Base-by-base conservation (phyloP, 2,329 filamentous ascomycete species). In the Teratosphaeria epicoccoides region DNA sequence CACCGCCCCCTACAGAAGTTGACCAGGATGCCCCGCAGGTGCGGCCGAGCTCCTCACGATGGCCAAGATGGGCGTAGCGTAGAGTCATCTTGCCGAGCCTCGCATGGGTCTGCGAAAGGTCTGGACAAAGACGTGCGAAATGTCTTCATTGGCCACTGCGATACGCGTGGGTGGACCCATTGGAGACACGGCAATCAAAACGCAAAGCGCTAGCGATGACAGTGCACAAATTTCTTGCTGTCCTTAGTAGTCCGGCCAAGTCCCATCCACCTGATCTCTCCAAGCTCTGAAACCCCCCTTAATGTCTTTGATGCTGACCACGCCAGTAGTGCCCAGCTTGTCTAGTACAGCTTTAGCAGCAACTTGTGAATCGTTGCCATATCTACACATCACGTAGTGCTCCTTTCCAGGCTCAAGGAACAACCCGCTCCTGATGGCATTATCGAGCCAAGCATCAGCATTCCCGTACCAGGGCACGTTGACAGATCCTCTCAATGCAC, bases 341-440 rank as follows among this genome's bases (percentile, higher is more conserved):
- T 84, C 78, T 60, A 84, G 83, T 52, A 91, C 71, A 59, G 80
- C 83, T 59, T 73, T 77, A 0, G 82, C 77, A 0, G 82, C 82
- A 20, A 88, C 59, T 63, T 91, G 87, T 10, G 86, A 90, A 65
- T 93, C 87, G 56, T 90, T 87, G 0, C 87, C 87, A 1, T 85
- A 73, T 25, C 86, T 76, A 58, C 87, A 93, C 0, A 93, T 75
- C 22, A 93, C 81, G 49, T 61, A 66, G 23, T 56, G 55, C 24
- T 59, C 55, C 43, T 57, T 59, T 0, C 83, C 78, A 2, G 73
- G 71, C 26, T 77, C 68, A 47, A 40, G 23, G 24, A 63, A 29
- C 24, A 54, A 54, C 23, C 56, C 57, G 24, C 44, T 54, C 24
- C 58, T 43, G 20, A 1, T 62, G 54, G 63, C 66, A 17, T 57